phyloP scores from a whole-genome alignment of 345 rosid species.

The Bretschneidera sinensis region DNA sequence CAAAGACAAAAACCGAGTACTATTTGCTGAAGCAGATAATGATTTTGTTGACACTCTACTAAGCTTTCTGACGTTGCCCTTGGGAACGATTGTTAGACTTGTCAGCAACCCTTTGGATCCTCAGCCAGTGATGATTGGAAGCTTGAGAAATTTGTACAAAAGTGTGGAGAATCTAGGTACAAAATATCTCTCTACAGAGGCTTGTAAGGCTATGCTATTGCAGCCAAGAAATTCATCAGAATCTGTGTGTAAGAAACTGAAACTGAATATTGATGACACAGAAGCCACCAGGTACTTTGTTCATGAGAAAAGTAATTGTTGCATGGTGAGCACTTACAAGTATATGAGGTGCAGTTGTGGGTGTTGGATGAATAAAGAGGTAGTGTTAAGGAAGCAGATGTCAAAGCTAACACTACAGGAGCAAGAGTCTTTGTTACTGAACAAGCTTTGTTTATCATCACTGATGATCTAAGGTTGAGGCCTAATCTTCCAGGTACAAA shows the following conservation, averaged over 20 bases:
- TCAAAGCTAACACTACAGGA: no score
- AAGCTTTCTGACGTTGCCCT: conserved; percentile 7
- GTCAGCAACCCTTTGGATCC: conserved; percentile 8
- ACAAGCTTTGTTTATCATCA: conserved; percentile 19
- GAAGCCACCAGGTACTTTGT: conserved; percentile 13
- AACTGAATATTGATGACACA: conserved; percentile 8
- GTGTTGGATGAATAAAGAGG: not conserved
- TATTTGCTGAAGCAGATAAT: conserved; percentile 13
- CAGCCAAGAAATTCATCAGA: conserved; percentile 15
- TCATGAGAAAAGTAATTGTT: conserved; percentile 14
- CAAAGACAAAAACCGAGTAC: conserved; percentile 5
- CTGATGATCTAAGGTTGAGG: conserved; percentile 21
- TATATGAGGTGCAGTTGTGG: conserved; percentile 9
- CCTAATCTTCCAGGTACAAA: conserved; percentile 17
- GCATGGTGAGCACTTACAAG: not conserved
- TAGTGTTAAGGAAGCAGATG: not conserved
- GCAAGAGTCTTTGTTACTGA: conserved; percentile 16
- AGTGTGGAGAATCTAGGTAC: conserved; percentile 14
- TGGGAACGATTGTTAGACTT: conserved; percentile 17
- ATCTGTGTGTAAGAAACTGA: conserved; percentile 6
- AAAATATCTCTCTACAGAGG: conserved; percentile 6
- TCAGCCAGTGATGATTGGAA: conserved; percentile 11
- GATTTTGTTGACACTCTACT: conserved; percentile 17
- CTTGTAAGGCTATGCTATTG: conserved; percentile 17
- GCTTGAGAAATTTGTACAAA: conserved; percentile 24